phyloP scores from a whole-genome alignment of 352 stramenopile genomes.

The Globisporangium nunn region DNA sequence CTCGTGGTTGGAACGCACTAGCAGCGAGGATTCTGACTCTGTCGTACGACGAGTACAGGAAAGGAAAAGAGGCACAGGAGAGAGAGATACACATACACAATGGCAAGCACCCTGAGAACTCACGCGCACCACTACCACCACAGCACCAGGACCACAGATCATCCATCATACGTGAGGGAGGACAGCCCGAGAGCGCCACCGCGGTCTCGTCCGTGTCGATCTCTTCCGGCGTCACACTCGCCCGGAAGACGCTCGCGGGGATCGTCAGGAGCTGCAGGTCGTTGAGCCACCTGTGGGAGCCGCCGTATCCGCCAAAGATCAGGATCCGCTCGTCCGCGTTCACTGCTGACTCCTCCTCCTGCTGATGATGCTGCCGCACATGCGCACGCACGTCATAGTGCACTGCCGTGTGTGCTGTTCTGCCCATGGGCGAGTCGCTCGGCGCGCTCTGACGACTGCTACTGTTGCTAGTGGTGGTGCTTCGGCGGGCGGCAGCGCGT shows the following conservation, averaged over 20 bases:
- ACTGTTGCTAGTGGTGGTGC: conserved; percentile 1
- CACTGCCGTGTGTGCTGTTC: conserved; percentile 44
- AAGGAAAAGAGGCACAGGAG: neutral
- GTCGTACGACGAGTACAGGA: neutral
- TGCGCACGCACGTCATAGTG: conserved; percentile 13
- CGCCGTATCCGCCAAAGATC: conserved; percentile 65
- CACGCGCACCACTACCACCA: too few relatives aligned
- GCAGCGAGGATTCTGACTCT: conserved; percentile 1
- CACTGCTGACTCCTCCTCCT: too few relatives aligned
- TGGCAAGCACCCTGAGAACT: too few relatives aligned
- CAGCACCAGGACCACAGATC: neutral
- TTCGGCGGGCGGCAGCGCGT: conserved; percentile 1
- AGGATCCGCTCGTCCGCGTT: conserved; percentile 27
- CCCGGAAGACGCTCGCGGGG: neutral
- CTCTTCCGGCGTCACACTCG: neutral
- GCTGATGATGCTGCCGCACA: neutral
- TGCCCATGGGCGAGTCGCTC: conserved; percentile 12
- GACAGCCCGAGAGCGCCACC: neutral
- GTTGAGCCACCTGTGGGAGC: conserved; percentile 49
- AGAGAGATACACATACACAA: neutral
- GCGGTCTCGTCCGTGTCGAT: neutral
- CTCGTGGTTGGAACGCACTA: conserved; percentile 6
- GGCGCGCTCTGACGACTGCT: conserved; percentile 2
- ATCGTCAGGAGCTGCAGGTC: conserved; percentile 48
- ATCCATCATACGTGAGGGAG: neutral